Evolutionary conservation across 345 rosid genomes (phyloP).

Genomic region (Mallotus nudiflorus): DNA sequence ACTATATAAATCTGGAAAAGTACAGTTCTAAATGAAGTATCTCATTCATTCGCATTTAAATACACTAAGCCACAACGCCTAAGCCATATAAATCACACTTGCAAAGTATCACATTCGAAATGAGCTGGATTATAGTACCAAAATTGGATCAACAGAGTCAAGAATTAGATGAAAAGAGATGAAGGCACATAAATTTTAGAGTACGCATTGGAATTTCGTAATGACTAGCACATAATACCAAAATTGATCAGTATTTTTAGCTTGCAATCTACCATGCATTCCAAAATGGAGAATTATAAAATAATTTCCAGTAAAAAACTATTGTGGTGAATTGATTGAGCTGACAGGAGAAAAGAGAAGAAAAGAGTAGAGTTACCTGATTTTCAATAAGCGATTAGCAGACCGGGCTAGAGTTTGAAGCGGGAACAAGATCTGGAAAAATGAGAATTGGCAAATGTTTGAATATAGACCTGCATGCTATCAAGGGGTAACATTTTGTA

Average conservation of each 20-base stretch:
- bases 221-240: neutral
- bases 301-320: neutral
- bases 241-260: neutral
- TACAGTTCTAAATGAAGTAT: neutral
- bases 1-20: neutral
- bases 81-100: neutral
- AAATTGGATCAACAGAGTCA: neutral
- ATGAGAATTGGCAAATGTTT: neutral
- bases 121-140: neutral
- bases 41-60: neutral
- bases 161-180: neutral
- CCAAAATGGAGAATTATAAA: neutral
- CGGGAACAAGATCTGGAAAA: conserved; percentile 18
- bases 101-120: neutral
- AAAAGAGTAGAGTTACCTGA: conserved; percentile 12
- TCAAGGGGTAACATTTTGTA: no score
- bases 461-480: conserved; percentile 14
- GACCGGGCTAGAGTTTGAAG: conserved; percentile 13
- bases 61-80: neutral
- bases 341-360: neutral
- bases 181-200: neutral
- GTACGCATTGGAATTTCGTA: neutral
- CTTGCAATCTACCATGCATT: neutral
- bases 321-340: conserved; percentile 12
- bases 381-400: neutral